Percentiles rank a stretch among this genome's conserved stretches.
Evolutionary conservation across 2,329 filamentous ascomycete species (phyloP).

Genomic region (Ceratocystis diversiconidia): DNA sequence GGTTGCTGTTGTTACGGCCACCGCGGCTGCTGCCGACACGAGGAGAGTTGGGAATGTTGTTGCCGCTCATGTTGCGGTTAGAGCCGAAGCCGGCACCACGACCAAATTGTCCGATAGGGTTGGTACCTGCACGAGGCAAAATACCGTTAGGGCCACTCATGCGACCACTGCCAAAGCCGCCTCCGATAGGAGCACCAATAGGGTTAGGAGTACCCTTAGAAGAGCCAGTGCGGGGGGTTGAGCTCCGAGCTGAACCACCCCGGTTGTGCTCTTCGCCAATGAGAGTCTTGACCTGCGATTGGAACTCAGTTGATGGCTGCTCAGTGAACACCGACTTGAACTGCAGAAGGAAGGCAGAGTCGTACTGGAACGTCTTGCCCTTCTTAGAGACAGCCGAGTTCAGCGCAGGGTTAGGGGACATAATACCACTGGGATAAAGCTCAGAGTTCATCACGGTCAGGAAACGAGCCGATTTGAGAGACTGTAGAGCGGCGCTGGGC

Average conservation of each 20-base stretch:
- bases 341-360: conserved; percentile 86
- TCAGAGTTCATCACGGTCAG: conserved; percentile 64
- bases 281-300: conserved; percentile 71
- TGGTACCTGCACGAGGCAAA: conserved; percentile 13
- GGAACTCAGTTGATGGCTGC: conserved; percentile 89
- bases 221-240: conserved; percentile 43
- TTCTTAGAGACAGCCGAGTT: conserved; percentile 70
- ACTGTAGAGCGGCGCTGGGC: conserved; percentile 84
- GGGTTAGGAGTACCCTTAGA: conserved; percentile 27
- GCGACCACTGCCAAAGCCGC: conserved; percentile 16
- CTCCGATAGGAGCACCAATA: conserved; percentile 42
- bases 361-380: conserved; percentile 78
- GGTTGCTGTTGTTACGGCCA: conserved; percentile 44
- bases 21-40: conserved; percentile 47
- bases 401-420: conserved; percentile 79
- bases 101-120: conserved; percentile 14
- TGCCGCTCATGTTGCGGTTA: conserved; percentile 34
- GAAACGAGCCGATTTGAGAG: conserved; percentile 82
- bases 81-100: conserved; percentile 42
- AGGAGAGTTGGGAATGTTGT: conserved; percentile 53
- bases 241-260: conserved; percentile 38
- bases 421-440: conserved; percentile 70
- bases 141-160: conserved; percentile 9
- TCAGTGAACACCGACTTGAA: conserved; percentile 95
- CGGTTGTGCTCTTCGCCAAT: conserved; percentile 49